These are phyloP conservation scores for Schwanniomyces yamadae DNA, from an alignment of 805 yeast species.

Conservation along the genomic window DNA sequence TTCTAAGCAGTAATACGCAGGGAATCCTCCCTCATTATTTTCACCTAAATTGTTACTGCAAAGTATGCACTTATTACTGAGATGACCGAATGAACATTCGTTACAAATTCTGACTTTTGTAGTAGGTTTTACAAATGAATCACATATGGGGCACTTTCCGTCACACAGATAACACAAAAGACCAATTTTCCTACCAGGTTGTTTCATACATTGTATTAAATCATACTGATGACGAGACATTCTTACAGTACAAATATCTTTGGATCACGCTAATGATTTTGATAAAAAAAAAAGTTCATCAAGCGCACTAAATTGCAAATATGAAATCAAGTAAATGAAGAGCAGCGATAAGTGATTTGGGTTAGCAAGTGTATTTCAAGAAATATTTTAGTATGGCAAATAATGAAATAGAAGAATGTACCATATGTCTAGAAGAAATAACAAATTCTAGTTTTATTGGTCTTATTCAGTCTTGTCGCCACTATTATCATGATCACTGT, in stretches of 20 bases:
- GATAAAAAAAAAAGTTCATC: background rate
- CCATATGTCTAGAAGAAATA: slow-evolving; percentile 55
- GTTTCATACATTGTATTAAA: slow-evolving; percentile 77
- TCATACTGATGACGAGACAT: slow-evolving; percentile 94
- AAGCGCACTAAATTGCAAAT: background rate
- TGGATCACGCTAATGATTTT: background rate
- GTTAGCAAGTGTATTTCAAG: too few relatives aligned
- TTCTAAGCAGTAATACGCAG: slow-evolving; percentile 80
- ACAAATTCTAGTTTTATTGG: slow-evolving; percentile 19
- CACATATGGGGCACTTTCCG: slow-evolving; percentile 89
- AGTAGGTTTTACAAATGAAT: slow-evolving; percentile 74
- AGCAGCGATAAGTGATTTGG: too few relatives aligned
- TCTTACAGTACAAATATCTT: too few relatives aligned
- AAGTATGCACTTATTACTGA: slow-evolving; percentile 66
- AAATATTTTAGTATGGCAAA: too few relatives aligned
- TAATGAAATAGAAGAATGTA: slow-evolving; percentile 40
- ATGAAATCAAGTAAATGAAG: too few relatives aligned
- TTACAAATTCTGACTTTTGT: slow-evolving; percentile 73
- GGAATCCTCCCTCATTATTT: slow-evolving; percentile 38
- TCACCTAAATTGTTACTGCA: slow-evolving; percentile 67
- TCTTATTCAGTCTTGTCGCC: slow-evolving; percentile 41
- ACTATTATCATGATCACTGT: slow-evolving; percentile 57
- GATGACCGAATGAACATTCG: slow-evolving; percentile 77
- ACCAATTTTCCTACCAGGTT: slow-evolving; percentile 74
- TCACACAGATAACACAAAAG: slow-evolving; percentile 81